Base-by-base conservation (phyloP, 2,329 filamentous ascomycete species). In the Chaetomiaceae sp. region DNA sequence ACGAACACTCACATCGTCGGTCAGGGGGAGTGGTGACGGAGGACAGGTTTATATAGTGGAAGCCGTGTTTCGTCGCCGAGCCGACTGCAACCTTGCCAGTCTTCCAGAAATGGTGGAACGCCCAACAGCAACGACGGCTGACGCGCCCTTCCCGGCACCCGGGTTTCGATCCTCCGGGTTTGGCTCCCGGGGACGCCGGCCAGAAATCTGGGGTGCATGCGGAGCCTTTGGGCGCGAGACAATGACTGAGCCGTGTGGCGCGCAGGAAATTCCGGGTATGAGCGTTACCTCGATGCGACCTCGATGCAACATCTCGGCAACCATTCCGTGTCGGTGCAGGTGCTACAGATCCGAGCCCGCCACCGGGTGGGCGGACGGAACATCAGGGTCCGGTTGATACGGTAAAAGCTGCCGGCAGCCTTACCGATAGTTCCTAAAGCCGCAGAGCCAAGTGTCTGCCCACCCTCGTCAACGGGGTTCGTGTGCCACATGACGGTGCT, bases 381-480 rank as follows among this genome's bases (percentile, higher is more conserved):
- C 31, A 10, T 50, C 6, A 43, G 3, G 50, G 30, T 59, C 57
- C 57, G 57, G 44, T 6, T 16, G 16, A 30, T 41, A 38, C 23
- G 34, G 33, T 44, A 19, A 33, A 40, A 34, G 34, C 14, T 31
- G 23, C 47, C 55, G 55, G 57, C 46, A 55, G 48, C 54, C 47
- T 49, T 56, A 52, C 57, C 57, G 54, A 54, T 35, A 56, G 27
- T 41, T 38, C 55, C 55, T 55, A 43, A 44, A 48, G 43, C 44
- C 51, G 49, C 16, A 43, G 49, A 55, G 57, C 57, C 57, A 59
- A 59, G 57, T 49, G 9, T 52, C 44, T 57, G 50, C n/a, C n/a
- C 55, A 51, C 48, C 31, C 27, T 44, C 20, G 20, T 41, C 43
- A 25, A 41, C 19, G 7, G 10, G 5, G 10, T 17, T 23, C 27